Conservation (phyloP, 2,329 filamentous ascomycete species). For the Penicillium hordei region DNA sequence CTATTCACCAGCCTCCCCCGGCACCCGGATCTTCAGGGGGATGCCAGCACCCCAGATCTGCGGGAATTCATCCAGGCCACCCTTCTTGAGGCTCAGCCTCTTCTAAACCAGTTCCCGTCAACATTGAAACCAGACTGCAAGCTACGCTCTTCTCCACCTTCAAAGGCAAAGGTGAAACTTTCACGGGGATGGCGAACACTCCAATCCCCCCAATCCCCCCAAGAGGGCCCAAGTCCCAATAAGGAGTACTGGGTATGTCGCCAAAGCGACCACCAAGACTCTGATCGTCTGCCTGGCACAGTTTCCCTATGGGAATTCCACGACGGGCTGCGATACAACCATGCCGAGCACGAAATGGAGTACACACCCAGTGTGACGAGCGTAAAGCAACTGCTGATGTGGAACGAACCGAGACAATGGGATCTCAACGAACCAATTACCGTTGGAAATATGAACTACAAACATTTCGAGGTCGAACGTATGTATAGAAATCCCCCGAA, state of each 20-base stretch:
- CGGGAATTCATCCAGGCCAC: constrained; percentile 23
- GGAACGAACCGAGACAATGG: constrained; percentile 22
- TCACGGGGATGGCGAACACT: constrained; percentile 19
- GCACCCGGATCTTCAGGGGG: constrained; percentile 28
- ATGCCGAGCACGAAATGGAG: constrained; percentile 43
- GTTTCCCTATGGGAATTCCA: constrained; percentile 43
- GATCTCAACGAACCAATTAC: constrained; percentile 10
- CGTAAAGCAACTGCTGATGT: constrained; percentile 33
- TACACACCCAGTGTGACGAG: constrained; percentile 42
- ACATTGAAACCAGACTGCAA: constrained; percentile 31
- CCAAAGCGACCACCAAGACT: constrained; percentile 38
- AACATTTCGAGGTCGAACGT: constrained; percentile 5
- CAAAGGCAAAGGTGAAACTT: constrained; percentile 33
- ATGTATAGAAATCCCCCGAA: not conserved
- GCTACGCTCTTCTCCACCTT: constrained; percentile 29
- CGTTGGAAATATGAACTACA: constrained; percentile 21
- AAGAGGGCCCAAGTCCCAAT: not conserved
- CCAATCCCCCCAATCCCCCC: not conserved
- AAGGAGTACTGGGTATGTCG: constrained; percentile 45
- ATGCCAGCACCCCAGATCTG: constrained; percentile 11
- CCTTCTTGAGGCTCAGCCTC: constrained; percentile 31
- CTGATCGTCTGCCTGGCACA: constrained; percentile 29
- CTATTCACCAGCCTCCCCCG: constrained; percentile 31
- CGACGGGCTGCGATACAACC: constrained; percentile 37
- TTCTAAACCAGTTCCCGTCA: constrained; percentile 30